phyloP scores from a whole-genome alignment of 2,329 filamentous ascomycete species.

The Drechslerella coelobrocha region DNA sequence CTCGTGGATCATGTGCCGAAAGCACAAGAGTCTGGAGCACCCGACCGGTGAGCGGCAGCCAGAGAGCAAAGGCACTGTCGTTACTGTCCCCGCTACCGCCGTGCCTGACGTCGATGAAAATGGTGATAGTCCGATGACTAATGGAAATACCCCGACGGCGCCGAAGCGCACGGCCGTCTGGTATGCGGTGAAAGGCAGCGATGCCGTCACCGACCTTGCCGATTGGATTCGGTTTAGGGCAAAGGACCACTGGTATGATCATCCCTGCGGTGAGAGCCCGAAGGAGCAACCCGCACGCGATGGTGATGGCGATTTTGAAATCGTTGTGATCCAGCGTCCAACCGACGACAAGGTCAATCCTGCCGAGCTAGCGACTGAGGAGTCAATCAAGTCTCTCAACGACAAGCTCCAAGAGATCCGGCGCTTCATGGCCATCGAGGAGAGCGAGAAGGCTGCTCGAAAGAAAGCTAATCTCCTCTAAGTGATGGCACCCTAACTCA shows the following conservation, averaged over 20 bases:
- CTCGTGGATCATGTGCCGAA: conserved; percentile 48
- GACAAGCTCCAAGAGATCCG: conserved; percentile 45
- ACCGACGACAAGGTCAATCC: conserved; percentile 27
- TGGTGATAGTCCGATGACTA: conserved; percentile 35
- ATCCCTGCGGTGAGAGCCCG: conserved; percentile 27
- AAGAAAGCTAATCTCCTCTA: conserved; percentile 48
- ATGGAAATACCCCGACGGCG: conserved; percentile 3
- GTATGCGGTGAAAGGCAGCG: conserved; percentile 46
- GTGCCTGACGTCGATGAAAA: conserved; percentile 21
- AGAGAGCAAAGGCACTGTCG: conserved; percentile 9
- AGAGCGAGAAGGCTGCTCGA: conserved; percentile 45
- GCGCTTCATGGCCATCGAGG: conserved; percentile 48
- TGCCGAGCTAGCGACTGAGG: conserved; percentile 40
- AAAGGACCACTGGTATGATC: conserved; percentile 46
- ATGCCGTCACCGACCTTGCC: conserved; percentile 41
- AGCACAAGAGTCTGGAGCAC: conserved; percentile 35
- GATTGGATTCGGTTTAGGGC: conserved; percentile 48
- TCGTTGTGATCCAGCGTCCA: conserved; percentile 37
- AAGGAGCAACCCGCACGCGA: conserved; percentile 26
- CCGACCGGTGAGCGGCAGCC: conserved; percentile 30
- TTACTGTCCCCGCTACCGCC: conserved; percentile 1
- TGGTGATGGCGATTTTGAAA: conserved; percentile 30
- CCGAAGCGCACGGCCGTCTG: conserved; percentile 37
- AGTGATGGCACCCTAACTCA: background rate
- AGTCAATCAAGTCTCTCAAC: conserved; percentile 46